Evolutionary conservation across 805 yeast genomes (phyloP).

Genomic region (Starmerella ratchasimensis): DNA sequence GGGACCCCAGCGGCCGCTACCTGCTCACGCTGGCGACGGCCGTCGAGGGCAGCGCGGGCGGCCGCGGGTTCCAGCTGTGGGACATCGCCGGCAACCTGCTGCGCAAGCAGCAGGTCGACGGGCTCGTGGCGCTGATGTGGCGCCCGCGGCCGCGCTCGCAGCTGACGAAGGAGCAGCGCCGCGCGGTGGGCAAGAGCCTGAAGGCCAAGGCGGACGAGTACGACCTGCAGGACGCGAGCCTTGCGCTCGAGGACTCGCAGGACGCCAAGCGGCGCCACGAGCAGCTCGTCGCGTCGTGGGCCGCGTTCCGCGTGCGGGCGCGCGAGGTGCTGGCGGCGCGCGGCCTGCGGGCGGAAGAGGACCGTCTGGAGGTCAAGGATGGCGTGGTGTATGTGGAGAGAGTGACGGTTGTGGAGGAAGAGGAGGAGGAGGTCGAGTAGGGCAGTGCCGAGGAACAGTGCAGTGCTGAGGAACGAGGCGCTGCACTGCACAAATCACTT

Average conservation of each 20-base stretch:
- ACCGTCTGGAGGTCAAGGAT: slow-evolving; percentile 15
- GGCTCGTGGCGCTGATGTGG: slow-evolving; percentile 85
- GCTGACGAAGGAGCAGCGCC: slow-evolving; percentile 63
- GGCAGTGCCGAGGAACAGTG: too few species aligned
- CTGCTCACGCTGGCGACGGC: slow-evolving; percentile 37
- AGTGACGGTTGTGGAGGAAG: slow-evolving; percentile 43
- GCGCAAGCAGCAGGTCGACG: slow-evolving; percentile 64
- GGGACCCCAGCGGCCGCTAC: slow-evolving; percentile 96
- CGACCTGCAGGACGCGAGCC: slow-evolving; percentile 92
- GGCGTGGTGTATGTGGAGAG: slow-evolving; percentile 29
- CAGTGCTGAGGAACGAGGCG: too few species aligned
- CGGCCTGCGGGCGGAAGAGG: slow-evolving; percentile 17
- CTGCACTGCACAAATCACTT: too few species aligned
- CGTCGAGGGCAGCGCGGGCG: slow-evolving; percentile 31
- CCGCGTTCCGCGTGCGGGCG: slow-evolving; percentile 50
- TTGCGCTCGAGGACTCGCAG: slow-evolving; percentile 80
- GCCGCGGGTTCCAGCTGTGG: slow-evolving; percentile 80
- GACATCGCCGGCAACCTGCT: slow-evolving; percentile 69
- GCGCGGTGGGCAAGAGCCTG: slow-evolving; percentile 81
- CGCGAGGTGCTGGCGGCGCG: slow-evolving; percentile 31
- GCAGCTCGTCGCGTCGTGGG: slow-evolving; percentile 74
- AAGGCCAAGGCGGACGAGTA: slow-evolving; percentile 82
- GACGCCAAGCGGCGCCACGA: slow-evolving; percentile 79
- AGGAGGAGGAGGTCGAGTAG: slow-evolving; percentile 27
- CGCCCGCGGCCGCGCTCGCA: slow-evolving; percentile 87